A percentile compares a stretch with the other conserved stretches of the same genome.
Conservation (phyloP, 2,329 filamentous ascomycete genomes). For the Colletotrichum theobromicola region DNA sequence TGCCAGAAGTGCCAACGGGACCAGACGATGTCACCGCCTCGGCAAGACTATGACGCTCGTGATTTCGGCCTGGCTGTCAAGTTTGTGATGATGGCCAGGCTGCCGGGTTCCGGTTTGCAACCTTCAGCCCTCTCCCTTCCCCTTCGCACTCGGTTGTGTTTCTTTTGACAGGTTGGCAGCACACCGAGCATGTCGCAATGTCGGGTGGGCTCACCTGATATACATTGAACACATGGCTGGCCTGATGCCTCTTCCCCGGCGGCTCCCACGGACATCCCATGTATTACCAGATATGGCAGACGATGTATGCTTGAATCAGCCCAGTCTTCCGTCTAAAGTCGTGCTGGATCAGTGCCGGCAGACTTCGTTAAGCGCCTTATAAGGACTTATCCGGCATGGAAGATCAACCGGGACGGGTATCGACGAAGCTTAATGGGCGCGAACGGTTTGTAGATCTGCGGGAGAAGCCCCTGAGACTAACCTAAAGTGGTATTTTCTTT, state of each 20-base stretch:
- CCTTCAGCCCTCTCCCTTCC: background rate
- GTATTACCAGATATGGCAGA: background rate
- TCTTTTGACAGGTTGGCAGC: background rate
- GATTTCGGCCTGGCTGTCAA: background rate
- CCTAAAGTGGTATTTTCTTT: background rate
- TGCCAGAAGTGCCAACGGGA: background rate
- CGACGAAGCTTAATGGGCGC: background rate
- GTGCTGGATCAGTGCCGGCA: background rate
- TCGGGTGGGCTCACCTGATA: background rate
- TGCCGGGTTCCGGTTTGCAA: background rate
- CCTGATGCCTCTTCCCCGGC: background rate
- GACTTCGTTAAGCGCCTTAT: background rate
- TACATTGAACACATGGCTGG: background rate
- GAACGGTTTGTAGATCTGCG: conserved; percentile 1
- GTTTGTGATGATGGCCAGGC: background rate
- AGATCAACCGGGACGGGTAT: background rate
- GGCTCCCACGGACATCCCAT: background rate
- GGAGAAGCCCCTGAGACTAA: background rate
- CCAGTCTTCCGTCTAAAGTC: background rate
- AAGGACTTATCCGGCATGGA: background rate
- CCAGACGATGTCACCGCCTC: background rate
- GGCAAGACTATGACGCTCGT: background rate
- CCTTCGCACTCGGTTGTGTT: background rate
- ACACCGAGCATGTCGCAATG: background rate
- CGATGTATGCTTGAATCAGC: background rate